Evolutionary conservation across 192 early-diverging fungal genomes (phyloP), one percentile per base, ranked within the genome.

Genomic region (Coemansia sp.): DNA sequence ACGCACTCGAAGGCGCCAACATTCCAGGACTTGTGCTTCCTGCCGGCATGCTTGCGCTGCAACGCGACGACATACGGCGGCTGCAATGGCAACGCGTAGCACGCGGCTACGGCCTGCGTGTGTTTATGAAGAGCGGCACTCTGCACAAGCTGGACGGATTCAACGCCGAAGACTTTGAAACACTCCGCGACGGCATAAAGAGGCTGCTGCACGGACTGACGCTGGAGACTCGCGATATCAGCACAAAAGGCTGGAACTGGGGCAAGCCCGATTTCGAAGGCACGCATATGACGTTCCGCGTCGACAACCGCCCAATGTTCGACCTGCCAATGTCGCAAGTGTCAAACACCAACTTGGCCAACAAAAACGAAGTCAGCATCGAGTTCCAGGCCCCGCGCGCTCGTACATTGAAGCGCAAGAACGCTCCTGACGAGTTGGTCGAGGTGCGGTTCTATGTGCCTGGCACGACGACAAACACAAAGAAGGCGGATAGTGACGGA

Each of bases 181-280:
- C 81, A n/a, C 68, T 99, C 37, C 84, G 84, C 22, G 86, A 92
- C 20, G 72, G 86, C 2, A 62, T 93, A 38, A 90, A 87, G 62
- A 60, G 73, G 6, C 83, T 88, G 60, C 96, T 95, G 77, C 82
- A 87, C 46, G 78, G 77, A n/a, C 71, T 92, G 47, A 80, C 75
- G 0, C 70, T 98, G 17, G 94, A 97, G 62, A 68, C 77, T 22
- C 90, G 88, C 65, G 95, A 99, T 62, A 71, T 92, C 50, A 93
- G 93, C 63, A 72, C 95, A 9, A 89, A 89, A 62, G 96, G 96
- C 26, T 96, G 93, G 90, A 97, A 99, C 83, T 99, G 97, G 97
- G 97, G 97, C 56, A 85, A 88, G 66, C 84, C 88, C 19, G 92
- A 92, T 47, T 91, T 94, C 64, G 84, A 90, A 68, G 87, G 89